Evolutionary conservation across 1,139 yeast genomes (phyloP), one percentile per base, ranked within the genome.

Genomic region (Geotrichum klebahnii): DNA sequence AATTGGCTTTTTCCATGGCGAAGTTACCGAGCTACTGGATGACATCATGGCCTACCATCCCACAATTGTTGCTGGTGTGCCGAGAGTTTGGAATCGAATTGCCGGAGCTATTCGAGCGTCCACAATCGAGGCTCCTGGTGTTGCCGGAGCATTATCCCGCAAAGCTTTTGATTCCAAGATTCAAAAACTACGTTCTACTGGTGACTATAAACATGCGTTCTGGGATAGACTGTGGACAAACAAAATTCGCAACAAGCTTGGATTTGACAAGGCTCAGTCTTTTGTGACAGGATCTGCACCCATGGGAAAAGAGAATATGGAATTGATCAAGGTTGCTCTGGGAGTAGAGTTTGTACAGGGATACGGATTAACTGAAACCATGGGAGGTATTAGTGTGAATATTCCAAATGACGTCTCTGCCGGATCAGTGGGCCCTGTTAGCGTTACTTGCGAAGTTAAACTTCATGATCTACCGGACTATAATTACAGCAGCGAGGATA

Each of bases 301-400:
- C 19, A 77, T 85, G 51, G 69, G 84, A 20, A 73, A 76, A 19
- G 79, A 77, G 33, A 81, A 87, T 9, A 68, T 82, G 44, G 67
- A 71, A 48, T 84, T 83, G 62, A 67, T 85, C 61, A 80, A 78
- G 61, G 78, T 81, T n/a, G 75, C 82, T 1, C 71, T 84, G 38
- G 78, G 78, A 47, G 64, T 77, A 50, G 84, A 83, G 20, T 62
- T 84, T 49, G 65, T 72, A 32, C 90, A 84, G 66, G 94, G 94
- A 20, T 85, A 84, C 63, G 95, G 95, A 1, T 70, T 82, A 53
- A 85, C 94, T 3, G 95, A 85, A 64, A 72, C 85, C 1, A 80
- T 80, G 67, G 85, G 87, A 3, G 90, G 88, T 12, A 64, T 79
- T 48, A 70, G 77, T 46, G 60, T 77, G 29, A 66, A 79, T 17